These are phyloP conservation scores for Teunomyces tritomae DNA, from an alignment of 805 yeast species.

Conservation along the genomic window DNA sequence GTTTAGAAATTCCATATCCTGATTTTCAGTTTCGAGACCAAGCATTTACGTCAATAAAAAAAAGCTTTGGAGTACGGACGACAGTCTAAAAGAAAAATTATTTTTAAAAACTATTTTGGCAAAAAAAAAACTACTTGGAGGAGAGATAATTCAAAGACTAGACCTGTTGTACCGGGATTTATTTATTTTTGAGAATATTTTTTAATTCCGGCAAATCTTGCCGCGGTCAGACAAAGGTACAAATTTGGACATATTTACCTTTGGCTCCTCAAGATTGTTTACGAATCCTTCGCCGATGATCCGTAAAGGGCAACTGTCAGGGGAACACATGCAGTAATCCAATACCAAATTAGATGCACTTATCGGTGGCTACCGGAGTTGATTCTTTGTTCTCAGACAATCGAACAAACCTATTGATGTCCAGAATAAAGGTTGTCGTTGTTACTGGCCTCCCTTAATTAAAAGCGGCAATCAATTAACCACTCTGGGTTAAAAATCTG, in stretches of 20 bases:
- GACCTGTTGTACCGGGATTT: background rate
- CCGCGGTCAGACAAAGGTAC: background rate
- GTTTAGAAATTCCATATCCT: background rate
- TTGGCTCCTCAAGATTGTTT: background rate
- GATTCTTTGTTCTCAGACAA: background rate
- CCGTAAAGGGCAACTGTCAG: background rate
- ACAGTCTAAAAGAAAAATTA: background rate
- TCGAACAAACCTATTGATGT: background rate
- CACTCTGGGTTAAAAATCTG: background rate
- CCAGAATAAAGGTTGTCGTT: background rate
- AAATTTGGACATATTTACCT: background rate
- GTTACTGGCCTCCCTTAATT: background rate
- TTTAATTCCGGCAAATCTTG: background rate
- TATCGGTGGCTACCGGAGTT: background rate
- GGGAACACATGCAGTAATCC: background rate
- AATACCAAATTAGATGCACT: background rate
- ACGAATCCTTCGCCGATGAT: conserved; percentile 2
- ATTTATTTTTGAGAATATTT: background rate
- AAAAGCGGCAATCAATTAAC: background rate
- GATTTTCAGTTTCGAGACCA: background rate
- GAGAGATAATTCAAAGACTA: background rate
- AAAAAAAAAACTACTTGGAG: background rate
- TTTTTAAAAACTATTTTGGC: background rate
- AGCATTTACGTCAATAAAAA: background rate
- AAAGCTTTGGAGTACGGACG: background rate